phyloP scores from a whole-genome alignment of 2,329 filamentous ascomycete species.

The Talaromyces sp. region DNA sequence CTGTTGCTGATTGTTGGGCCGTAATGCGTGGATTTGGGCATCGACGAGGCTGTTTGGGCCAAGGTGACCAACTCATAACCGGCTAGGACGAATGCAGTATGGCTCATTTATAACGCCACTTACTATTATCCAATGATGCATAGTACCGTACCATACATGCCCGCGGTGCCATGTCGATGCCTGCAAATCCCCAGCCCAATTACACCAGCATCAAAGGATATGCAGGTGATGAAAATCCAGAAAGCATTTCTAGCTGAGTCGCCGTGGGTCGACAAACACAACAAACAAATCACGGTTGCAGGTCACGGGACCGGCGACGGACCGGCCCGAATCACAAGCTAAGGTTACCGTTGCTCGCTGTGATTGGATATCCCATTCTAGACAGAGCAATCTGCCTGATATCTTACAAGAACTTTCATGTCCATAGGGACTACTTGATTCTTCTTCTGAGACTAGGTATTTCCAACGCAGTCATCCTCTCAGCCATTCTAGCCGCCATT shows the following conservation, averaged over 20 bases:
- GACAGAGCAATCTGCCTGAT: neutral
- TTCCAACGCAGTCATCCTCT: neutral
- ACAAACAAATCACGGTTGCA: neutral
- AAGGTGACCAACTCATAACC: constrained; percentile 7
- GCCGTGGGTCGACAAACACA: constrained; percentile 6
- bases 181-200: neutral
- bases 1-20: constrained; percentile 33
- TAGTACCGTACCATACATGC: neutral
- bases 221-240: constrained; percentile 3
- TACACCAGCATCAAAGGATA: neutral
- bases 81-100: constrained; percentile 4
- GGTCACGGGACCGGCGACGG: constrained; percentile 15
- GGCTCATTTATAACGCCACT: neutral
- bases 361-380: neutral
- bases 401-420: neutral
- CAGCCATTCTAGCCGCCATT: neutral
- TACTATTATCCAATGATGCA: neutral
- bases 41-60: constrained; percentile 7
- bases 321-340: constrained; percentile 11
- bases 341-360: neutral
- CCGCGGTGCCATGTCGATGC: neutral
- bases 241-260: neutral
- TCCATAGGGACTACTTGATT: neutral
- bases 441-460: neutral
- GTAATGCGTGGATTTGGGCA: constrained; percentile 37